A percentile compares a stretch with the other conserved stretches of the same genome.
phyloP scores from a whole-genome alignment of 2,329 filamentous ascomycete genomes.

The Basipetospora sp. region DNA sequence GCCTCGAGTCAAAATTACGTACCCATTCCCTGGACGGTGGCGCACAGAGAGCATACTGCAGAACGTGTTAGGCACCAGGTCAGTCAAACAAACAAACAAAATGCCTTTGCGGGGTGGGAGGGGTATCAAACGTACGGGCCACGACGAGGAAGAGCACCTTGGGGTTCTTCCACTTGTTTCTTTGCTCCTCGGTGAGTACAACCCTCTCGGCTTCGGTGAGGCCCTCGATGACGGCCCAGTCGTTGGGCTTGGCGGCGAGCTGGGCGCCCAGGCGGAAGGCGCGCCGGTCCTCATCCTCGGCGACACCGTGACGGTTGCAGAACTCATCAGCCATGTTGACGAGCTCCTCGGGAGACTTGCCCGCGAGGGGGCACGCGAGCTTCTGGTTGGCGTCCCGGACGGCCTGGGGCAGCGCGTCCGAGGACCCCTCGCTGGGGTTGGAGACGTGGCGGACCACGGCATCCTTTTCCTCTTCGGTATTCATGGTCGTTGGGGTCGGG shows the following conservation, averaged over 20 bases:
- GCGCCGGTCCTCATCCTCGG: conserved; percentile 38
- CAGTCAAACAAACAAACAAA: no score
- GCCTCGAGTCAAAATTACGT: conserved; percentile 49
- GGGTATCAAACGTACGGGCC: conserved; percentile 28
- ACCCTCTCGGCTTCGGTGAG: conserved; percentile 43
- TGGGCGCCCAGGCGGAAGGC: conserved; percentile 46
- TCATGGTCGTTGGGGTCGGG: no score
- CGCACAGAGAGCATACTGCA: conserved; percentile 25
- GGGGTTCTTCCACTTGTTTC: conserved; percentile 56
- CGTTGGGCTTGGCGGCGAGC: conserved; percentile 37
- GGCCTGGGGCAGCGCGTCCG: no score
- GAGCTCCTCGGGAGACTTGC: not conserved
- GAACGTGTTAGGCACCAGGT: no score
- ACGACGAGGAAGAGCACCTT: conserved; percentile 51
- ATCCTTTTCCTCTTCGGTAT: no score
- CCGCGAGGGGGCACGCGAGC: conserved; percentile 4
- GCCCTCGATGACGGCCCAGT: conserved; percentile 33
- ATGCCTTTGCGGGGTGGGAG: no score
- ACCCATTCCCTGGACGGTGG: conserved; percentile 53
- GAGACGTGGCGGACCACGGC: not conserved
- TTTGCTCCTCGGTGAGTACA: conserved; percentile 44
- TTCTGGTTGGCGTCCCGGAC: no score
- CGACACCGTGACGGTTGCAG: conserved; percentile 32
- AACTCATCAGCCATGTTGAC: not conserved
- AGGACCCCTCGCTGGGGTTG: not conserved